Base-by-base conservation (phyloP, 2,329 filamentous ascomycete species). In the Ophiocordyceps unilateralis region DNA sequence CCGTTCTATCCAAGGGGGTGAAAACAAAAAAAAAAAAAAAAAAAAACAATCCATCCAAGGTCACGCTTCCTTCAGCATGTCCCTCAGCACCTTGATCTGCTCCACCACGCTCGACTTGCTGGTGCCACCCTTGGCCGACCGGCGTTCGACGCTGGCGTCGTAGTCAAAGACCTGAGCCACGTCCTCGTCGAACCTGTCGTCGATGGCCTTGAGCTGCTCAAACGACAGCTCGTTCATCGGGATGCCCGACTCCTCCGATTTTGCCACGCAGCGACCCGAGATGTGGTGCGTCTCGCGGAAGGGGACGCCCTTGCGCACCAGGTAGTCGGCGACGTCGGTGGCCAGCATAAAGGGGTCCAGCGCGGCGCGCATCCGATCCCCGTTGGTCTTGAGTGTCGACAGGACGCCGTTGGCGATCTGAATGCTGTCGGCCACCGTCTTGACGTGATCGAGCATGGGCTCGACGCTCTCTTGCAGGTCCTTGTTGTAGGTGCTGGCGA, bases 401-500 rank as follows among this genome's bases (percentile, higher is more conserved):
- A 93, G 68, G 5, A 93, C 81, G 43, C 87, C 83, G 21, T 82
- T 83, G 23, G 83, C 83, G 52, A 93, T 93, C 59, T 81, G 77
- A 43, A 93, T 72, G 55, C 81, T 86, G 66, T 93, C 82, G 44
- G 72, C 73, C 47, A 91, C 71, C 6, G 84, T 89, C 70, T 87
- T 83, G 61, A 88, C 74, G 58, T 80, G 76, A 60, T 93, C 84
- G 41, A 93, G 74, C 64, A 93, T 76, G n/a, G 82, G 81, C 68
- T 93, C 82, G 47, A 84, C 79, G 45, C 76, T 81, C 64, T 93
- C 86, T 62, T 94, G 85, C n/a, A 93, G 63, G 59, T 93, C 85
- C 64, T 93, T 93, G 68, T 93, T 89, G 68, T 93, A 93, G 3
- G 82, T 86, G 38, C 74, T 82, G 2, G 84, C 83, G 23, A 91